Conservation (phyloP, 225 moss, liverwort and hornwort species). For the Physcomitrellopsis africana region DNA sequence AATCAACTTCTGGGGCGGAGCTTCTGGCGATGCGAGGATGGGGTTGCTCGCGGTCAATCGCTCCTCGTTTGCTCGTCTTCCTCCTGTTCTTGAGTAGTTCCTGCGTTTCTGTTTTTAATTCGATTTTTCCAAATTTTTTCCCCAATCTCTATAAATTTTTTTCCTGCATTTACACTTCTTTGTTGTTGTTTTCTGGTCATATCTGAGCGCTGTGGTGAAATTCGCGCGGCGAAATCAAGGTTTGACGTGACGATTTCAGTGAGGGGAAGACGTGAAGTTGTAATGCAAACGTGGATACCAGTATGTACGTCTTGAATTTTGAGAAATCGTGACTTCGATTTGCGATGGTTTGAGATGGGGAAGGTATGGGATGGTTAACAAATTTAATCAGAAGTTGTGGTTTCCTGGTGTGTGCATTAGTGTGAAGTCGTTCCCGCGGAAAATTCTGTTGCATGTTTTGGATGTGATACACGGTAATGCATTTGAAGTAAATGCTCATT, state of each 20-base stretch:
- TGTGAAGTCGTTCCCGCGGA: neutral
- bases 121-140: too few relatives aligned
- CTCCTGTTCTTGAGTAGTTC: too few relatives aligned
- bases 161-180: too few relatives aligned
- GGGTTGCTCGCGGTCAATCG: too few relatives aligned
- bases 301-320: slow-evolving; percentile 3
- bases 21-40: neutral
- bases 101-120: too few relatives aligned
- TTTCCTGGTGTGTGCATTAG: neutral
- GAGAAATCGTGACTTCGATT: neutral
- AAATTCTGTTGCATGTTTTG: neutral
- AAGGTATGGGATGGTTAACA: neutral
- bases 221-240: neutral
- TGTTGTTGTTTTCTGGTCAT: too few relatives aligned
- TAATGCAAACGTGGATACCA: neutral
- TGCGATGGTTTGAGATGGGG: neutral
- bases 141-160: too few relatives aligned
- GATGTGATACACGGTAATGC: neutral
- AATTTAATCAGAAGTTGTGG: slow-evolving; percentile 2
- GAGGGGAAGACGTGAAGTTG: slow-evolving; percentile 20
- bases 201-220: neutral
- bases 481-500: neutral
- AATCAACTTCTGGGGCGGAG: neutral
- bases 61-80: too few relatives aligned
- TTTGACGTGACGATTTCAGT: neutral